These are phyloP conservation scores for Trichoderma koningii DNA, from an alignment of 2,329 filamentous ascomycete genomes.

Conservation along the genomic window DNA sequence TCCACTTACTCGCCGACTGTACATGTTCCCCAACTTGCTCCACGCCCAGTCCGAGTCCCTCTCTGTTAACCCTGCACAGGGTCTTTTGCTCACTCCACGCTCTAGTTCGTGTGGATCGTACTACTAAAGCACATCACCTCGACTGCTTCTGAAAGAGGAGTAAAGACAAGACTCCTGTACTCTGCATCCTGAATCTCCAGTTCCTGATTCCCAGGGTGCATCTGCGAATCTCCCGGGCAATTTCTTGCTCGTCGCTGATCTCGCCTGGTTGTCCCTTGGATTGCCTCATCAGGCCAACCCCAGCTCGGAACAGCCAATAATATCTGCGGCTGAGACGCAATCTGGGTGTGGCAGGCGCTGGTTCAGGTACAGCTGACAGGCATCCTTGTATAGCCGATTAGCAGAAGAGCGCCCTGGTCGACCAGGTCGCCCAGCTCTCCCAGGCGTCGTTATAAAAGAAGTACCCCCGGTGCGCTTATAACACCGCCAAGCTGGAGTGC, in stretches of 20 bases:
- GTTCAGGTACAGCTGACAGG: conserved; percentile 9
- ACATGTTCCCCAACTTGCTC: not conserved
- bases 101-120: not conserved
- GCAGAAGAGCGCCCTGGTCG: not conserved
- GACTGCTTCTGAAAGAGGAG: not conserved
- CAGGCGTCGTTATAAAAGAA: conserved; percentile 13
- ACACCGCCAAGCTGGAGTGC: conserved; percentile 16
- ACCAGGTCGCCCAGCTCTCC: not conserved
- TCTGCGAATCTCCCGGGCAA: not conserved
- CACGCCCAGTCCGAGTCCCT: not conserved
- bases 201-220: not conserved
- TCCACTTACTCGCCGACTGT: not conserved
- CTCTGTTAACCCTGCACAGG: not conserved
- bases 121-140: not conserved
- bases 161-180: not conserved
- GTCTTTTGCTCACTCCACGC: conserved; percentile 5
- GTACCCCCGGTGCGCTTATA: conserved; percentile 6
- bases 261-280: not conserved
- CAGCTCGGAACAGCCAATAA: conserved; percentile 18
- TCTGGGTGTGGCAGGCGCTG: conserved; percentile 4
- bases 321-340: conserved; percentile 4
- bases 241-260: not conserved
- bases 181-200: not conserved
- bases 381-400: conserved; percentile 3
- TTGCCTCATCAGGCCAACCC: conserved; percentile 26